Evolutionary conservation across 2,329 filamentous ascomycete genomes (phyloP).

Genomic region (Tolypocladium ophioglossoides): DNA sequence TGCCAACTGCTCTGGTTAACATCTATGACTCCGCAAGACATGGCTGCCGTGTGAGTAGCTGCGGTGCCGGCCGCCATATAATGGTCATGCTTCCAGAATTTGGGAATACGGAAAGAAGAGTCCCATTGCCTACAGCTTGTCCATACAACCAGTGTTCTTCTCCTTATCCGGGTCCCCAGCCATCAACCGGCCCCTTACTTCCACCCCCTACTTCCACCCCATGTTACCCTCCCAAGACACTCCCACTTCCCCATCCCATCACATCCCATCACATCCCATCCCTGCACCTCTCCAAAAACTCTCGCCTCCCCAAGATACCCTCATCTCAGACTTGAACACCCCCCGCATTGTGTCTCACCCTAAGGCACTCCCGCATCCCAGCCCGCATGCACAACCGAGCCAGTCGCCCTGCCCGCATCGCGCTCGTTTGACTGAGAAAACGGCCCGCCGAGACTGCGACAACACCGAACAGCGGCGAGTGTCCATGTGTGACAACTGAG

Average conservation of each 20-base stretch:
- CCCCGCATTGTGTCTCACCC: not conserved
- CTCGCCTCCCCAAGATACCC: not conserved
- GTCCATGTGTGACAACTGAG: too few species aligned
- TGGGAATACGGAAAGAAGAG: too few species aligned
- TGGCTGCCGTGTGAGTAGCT: too few species aligned
- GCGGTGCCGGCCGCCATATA: too few species aligned
- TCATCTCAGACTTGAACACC: not conserved
- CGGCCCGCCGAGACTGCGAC: not conserved
- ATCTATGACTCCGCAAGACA: too few species aligned
- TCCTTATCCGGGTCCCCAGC: not conserved
- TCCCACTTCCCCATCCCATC: not conserved
- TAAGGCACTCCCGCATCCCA: not conserved
- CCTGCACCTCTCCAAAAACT: not conserved
- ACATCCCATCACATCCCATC: not conserved
- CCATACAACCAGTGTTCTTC: not conserved
- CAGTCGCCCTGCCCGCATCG: not conserved
- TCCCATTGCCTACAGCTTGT: too few species aligned
- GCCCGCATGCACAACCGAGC: not conserved
- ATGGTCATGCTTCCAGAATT: too few species aligned
- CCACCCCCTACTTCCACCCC: not conserved
- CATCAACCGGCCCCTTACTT: not conserved
- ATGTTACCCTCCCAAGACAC: not conserved
- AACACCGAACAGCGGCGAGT: too few species aligned
- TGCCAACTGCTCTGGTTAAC: too few species aligned
- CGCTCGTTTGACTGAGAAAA: not conserved